Evolutionary conservation across 768 basidiomycete species (phyloP), one percentile per base, ranked within the genome.

Genomic region (Obba rivulosa): DNA sequence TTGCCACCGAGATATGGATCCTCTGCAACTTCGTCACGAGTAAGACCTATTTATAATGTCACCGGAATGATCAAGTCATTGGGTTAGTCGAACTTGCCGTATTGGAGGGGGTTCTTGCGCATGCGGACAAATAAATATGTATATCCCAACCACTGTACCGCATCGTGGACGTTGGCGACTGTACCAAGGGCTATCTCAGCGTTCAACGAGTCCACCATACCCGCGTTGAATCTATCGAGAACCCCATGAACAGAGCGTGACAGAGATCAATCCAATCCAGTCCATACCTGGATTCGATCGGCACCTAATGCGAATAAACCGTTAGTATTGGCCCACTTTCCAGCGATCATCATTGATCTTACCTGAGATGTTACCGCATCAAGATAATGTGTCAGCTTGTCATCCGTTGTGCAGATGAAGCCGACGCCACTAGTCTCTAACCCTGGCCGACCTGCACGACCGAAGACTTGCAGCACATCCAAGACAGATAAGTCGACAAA

Each of bases 391-490:
- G 80, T 71, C 23, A 99, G 77, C 66, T 94, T 97, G 59, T 99
- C 96, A 21, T 86, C 81, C 0, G 92, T 86, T 0, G 96, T 98
- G 52, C 92, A 96, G 54, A 99, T 96, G 64, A 89, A 98, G 2
- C 96, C 95, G 62, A 94, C 92, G 61, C 96, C 96, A 54, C 93
- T 94, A 16, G 77, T 80, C 66, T 98, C 95, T 43, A 92, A 63
- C 10, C 85, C 88, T 0, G 89, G 88, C 34, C 89, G 78, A 34
- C 92, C 96, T 46, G 96, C 96, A 66, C 96, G 83, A 55, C 96
- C 96, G 58, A 99, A 98, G 18, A 99, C 90, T 72, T 99, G 94
- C 3, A 99, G 70, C 2, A 99, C 96, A 65, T 99, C 96, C 41
- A 99, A 73, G 11, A 98, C 83, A 2, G 94, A 89, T 17, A 99